Conservation (phyloP, 1,139 yeast species). For the Pneumocystis carinii region DNA sequence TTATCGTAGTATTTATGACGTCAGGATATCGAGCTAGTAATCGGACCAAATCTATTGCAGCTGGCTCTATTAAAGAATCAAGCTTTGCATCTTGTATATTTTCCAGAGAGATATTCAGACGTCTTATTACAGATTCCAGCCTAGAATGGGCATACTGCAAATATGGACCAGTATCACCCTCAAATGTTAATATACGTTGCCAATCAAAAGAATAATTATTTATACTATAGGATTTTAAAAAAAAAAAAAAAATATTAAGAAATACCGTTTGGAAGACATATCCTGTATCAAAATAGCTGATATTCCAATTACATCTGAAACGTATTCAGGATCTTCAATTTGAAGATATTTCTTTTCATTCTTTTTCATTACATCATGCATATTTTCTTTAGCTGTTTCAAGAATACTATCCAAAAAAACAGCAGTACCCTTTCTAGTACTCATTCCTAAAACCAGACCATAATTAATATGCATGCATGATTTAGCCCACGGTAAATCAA, state of each 20-base stretch:
- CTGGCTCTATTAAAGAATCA: slow-evolving; percentile 58
- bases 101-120: slow-evolving; percentile 31
- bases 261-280: slow-evolving; percentile 70
- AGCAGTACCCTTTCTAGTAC: slow-evolving; percentile 95
- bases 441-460: slow-evolving; percentile 98
- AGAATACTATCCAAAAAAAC: slow-evolving; percentile 89
- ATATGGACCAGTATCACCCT: slow-evolving; percentile 99
- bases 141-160: slow-evolving; percentile 97
- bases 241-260: not conserved
- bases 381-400: slow-evolving; percentile 84
- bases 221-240: slow-evolving; percentile 31
- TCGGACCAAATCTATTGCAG: slow-evolving; percentile 61
- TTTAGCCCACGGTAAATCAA: slow-evolving; percentile 83
- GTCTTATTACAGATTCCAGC: slow-evolving; percentile 86
- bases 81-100: slow-evolving; percentile 44
- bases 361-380: slow-evolving; percentile 95
- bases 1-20: slow-evolving; percentile 64
- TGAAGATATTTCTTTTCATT: slow-evolving; percentile 85
- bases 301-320: slow-evolving; percentile 91
- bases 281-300: slow-evolving; percentile 98
- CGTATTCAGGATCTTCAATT: slow-evolving; percentile 85
- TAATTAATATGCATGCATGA: slow-evolving; percentile 72
- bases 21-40: slow-evolving; percentile 85
- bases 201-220: slow-evolving; percentile 94
- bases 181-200: slow-evolving; percentile 96